phyloP scores from a whole-genome alignment of 1,284 basidiomycete species.

The Sporisorium graminicola region DNA sequence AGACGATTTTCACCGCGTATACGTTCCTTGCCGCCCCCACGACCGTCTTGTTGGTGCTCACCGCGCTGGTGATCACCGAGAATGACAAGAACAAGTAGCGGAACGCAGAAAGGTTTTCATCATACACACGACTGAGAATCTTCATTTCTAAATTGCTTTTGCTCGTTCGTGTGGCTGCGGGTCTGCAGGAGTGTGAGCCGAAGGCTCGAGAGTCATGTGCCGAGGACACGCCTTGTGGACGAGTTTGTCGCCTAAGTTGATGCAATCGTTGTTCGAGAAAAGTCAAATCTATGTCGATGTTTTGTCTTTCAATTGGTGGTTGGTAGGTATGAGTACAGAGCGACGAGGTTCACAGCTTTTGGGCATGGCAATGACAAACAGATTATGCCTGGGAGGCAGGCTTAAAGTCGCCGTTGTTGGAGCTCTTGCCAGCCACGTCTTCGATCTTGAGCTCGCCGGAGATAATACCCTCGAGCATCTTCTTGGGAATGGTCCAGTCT shows the following conservation, averaged over 20 bases:
- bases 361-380: too few species aligned
- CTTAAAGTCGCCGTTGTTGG: slow-evolving; percentile 46
- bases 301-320: not conserved
- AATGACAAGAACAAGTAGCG: slow-evolving; percentile 41
- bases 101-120: not conserved
- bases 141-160: not conserved
- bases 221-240: too few species aligned
- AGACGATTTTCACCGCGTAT: slow-evolving; percentile 71
- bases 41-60: slow-evolving; percentile 60
- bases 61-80: slow-evolving; percentile 62
- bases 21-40: slow-evolving; percentile 64
- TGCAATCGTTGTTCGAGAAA: too few species aligned
- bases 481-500: slow-evolving; percentile 66
- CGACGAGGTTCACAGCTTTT: too few species aligned
- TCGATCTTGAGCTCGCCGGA: slow-evolving; percentile 51
- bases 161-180: not conserved
- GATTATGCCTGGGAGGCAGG: slow-evolving; percentile 19
- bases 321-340: slow-evolving; percentile 7
- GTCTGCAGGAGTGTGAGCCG: not conserved
- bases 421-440: slow-evolving; percentile 46
- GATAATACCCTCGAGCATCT: slow-evolving; percentile 60
- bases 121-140: not conserved
- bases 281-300: not conserved
- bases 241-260: too few species aligned
- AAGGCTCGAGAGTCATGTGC: not conserved